A percentile compares a stretch with the other conserved stretches of the same genome.
Evolutionary conservation across 352 stramenopile genomes (phyloP).

Genomic region (Globisporangium paddicum): DNA sequence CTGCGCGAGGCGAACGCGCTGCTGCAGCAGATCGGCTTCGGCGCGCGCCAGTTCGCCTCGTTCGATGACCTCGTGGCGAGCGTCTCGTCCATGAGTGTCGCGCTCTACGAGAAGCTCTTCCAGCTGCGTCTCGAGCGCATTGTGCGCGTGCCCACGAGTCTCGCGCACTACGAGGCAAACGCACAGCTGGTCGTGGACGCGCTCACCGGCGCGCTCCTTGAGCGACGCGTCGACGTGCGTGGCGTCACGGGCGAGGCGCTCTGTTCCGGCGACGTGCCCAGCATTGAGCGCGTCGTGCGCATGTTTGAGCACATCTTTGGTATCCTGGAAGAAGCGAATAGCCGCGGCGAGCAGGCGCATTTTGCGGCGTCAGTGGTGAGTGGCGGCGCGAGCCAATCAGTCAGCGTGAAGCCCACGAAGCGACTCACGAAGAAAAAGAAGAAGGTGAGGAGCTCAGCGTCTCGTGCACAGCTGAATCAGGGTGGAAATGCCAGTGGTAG

Average conservation of each 20-base stretch:
- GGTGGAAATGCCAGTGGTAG: not conserved
- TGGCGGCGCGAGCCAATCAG: not conserved
- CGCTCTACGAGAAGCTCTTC: constrained; percentile 90
- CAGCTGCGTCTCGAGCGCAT: constrained; percentile 73
- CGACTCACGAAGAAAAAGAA: constrained; percentile 2
- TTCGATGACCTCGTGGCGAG: constrained; percentile 79
- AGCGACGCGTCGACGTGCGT: constrained; percentile 39
- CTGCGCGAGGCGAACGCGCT: constrained; percentile 69
- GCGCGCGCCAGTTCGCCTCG: constrained; percentile 66
- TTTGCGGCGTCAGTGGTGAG: not conserved
- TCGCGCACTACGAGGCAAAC: constrained; percentile 84
- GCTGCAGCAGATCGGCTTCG: constrained; percentile 73
- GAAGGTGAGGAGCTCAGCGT: not conserved
- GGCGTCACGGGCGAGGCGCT: constrained; percentile 53
- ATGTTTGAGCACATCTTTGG: constrained; percentile 59
- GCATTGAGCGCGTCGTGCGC: constrained; percentile 42
- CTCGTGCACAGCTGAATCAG: not conserved
- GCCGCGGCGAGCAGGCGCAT: constrained; percentile 13
- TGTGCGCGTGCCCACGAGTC: constrained; percentile 48
- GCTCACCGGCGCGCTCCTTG: constrained; percentile 60
- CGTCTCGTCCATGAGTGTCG: constrained; percentile 90
- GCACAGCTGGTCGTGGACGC: constrained; percentile 84
- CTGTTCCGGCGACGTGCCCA: constrained; percentile 45
- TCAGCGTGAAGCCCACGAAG: constrained; percentile 7
- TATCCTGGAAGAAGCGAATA: constrained; percentile 42